phyloP scores from a whole-genome alignment of 78 protist species.

The Goniomonas avonlea region DNA sequence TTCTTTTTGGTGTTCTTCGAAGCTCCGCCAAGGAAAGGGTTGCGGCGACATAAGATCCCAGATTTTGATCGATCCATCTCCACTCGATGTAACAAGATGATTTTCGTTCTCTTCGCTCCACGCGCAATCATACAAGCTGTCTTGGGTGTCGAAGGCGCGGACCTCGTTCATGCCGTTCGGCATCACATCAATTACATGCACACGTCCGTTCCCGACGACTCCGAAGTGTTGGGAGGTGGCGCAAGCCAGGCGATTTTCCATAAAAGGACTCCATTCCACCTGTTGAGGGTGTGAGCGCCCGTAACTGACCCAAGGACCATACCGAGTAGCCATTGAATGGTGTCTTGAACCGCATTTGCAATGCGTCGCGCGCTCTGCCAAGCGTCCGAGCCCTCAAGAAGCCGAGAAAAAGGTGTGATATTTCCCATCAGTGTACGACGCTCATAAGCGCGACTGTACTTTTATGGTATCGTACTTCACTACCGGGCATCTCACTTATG shows the following conservation, averaged over 20 bases:
- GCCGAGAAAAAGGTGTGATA: no score
- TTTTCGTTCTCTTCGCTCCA: slow-evolving; percentile 69
- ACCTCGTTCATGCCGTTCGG: neutral
- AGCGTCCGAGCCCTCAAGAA: no score
- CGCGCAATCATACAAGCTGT: slow-evolving; percentile 63
- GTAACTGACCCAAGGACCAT: no score
- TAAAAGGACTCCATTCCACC: slow-evolving; percentile 60
- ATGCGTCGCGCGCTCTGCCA: no score
- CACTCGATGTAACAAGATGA: slow-evolving; percentile 47
- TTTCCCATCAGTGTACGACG: no score
- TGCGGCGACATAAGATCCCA: slow-evolving; percentile 37
- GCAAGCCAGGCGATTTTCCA: no score
- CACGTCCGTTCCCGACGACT: slow-evolving; percentile 64
- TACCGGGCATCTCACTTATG: no score
- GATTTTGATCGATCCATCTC: slow-evolving; percentile 67
- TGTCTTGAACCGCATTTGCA: no score
- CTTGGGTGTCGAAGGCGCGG: slow-evolving; percentile 44
- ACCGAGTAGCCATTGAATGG: no score
- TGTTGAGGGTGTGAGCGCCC: no score
- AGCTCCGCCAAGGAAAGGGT: slow-evolving; percentile 2
- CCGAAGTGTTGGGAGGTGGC: slow-evolving; percentile 72
- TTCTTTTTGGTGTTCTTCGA: slow-evolving; percentile 57
- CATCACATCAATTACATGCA: slow-evolving; percentile 34
- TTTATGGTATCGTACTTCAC: no score
- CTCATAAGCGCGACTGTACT: no score